Percentiles rank a stretch among this genome's conserved stretches.
phyloP scores from a whole-genome alignment of 495 filamentous ascomycete species.

The Xylaria palmicola region DNA sequence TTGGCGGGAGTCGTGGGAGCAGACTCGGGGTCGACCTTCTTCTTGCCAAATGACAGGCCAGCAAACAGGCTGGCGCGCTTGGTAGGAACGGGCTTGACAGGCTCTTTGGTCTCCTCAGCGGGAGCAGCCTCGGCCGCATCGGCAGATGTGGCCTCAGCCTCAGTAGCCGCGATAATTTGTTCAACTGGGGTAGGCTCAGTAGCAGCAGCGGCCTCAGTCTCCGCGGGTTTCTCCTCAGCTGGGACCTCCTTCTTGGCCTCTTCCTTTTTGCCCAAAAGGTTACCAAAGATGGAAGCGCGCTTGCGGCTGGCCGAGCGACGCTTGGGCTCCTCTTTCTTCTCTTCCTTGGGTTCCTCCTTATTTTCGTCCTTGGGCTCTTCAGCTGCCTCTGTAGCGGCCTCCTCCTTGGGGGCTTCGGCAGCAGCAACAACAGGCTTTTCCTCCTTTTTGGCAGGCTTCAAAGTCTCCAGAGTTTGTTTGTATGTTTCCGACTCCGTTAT shows the following conservation, averaged over 20 bases:
- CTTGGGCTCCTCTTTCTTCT: slow-evolving; percentile 49
- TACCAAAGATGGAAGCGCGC: slow-evolving; percentile 79
- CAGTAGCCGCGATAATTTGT: slow-evolving; percentile 15
- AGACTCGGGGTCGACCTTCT: slow-evolving; percentile 43
- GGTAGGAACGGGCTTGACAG: slow-evolving; percentile 36
- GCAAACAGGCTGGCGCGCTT: slow-evolving; percentile 55
- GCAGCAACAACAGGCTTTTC: slow-evolving; percentile 44
- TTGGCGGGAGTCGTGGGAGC: slow-evolving; percentile 31
- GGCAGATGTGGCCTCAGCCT: slow-evolving; percentile 40
- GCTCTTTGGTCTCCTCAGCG: slow-evolving; percentile 32
- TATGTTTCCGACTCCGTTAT: slow-evolving; percentile 72
- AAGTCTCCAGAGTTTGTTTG: slow-evolving; percentile 72
- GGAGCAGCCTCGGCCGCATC: slow-evolving; percentile 33
- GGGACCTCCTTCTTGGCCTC: slow-evolving; percentile 59
- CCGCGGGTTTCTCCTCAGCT: slow-evolving; percentile 47
- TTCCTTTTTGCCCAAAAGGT: slow-evolving; percentile 72
- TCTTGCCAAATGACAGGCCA: slow-evolving; percentile 52
- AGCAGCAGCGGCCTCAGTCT: slow-evolving; percentile 33
- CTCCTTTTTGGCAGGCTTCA: slow-evolving; percentile 58
- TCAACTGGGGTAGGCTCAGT: slow-evolving; percentile 29
- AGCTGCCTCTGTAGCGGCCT: slow-evolving; percentile 44
- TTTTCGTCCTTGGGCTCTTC: slow-evolving; percentile 41
- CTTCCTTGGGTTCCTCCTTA: slow-evolving; percentile 40
- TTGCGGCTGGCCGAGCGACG: slow-evolving; percentile 83
- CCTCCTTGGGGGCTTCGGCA: slow-evolving; percentile 52